Conservation (phyloP, 176 grass and related monocot species). For the Aechmea fasciata region DNA sequence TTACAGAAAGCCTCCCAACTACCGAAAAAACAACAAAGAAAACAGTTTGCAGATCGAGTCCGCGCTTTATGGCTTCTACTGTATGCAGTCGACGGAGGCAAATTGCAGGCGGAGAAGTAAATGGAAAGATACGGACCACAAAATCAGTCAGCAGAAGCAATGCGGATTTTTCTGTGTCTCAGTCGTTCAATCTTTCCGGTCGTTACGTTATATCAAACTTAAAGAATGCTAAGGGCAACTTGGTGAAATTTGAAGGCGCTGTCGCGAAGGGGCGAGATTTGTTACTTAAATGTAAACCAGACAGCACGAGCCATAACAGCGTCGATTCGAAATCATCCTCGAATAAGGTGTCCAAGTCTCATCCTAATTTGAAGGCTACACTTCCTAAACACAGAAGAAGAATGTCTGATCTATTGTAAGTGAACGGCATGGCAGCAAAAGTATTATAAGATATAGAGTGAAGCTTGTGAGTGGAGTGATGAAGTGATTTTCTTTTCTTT, state of each 20-base stretch:
- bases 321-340: constrained; percentile 44
- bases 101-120: constrained; percentile 26
- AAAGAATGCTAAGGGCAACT: constrained; percentile 37
- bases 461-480: neutral
- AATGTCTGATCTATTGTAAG: constrained; percentile 43
- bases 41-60: constrained; percentile 24
- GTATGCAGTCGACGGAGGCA: constrained; percentile 63
- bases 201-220: neutral
- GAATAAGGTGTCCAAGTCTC: constrained; percentile 25
- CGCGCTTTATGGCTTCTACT: constrained; percentile 74
- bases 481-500: neutral
- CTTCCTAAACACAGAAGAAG: constrained; percentile 63
- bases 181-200: constrained; percentile 42
- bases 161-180: constrained; percentile 40
- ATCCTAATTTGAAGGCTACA: constrained; percentile 34
- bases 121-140: constrained; percentile 30
- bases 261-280: constrained; percentile 19
- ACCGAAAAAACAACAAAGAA: constrained; percentile 25
- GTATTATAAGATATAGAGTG: constrained; percentile 9
- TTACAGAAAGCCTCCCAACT: constrained; percentile 28
- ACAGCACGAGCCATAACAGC: constrained; percentile 39
- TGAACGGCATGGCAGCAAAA: constrained; percentile 15
- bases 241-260: constrained; percentile 23
- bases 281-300: constrained; percentile 26
- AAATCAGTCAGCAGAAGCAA: constrained; percentile 32